These are phyloP conservation scores for Phytophthora brassicae DNA, from an alignment of 352 stramenopile genomes.

Conservation along the genomic window DNA sequence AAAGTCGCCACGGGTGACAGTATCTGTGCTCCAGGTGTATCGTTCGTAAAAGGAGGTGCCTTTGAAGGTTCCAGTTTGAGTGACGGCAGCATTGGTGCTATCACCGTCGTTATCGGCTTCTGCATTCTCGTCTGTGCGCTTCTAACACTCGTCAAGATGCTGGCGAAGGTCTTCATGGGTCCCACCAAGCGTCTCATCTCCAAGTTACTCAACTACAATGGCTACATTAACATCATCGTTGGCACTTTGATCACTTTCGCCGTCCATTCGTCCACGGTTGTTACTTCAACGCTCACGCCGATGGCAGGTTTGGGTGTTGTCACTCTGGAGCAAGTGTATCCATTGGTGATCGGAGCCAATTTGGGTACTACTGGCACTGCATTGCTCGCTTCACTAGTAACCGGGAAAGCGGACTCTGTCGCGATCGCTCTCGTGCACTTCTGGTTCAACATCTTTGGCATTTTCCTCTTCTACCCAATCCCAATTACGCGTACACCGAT, in stretches of 20 bases:
- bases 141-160: conserved; percentile 50
- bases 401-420: conserved; percentile 70
- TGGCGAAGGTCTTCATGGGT: conserved; percentile 74
- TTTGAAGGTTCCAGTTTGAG: conserved; percentile 40
- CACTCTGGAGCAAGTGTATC: conserved; percentile 88
- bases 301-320: conserved; percentile 89
- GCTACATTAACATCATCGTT: conserved; percentile 88
- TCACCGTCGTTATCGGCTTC: conserved; percentile 50
- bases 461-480: conserved; percentile 92
- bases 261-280: conserved; percentile 91
- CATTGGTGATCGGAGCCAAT: conserved; percentile 91
- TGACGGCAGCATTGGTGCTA: conserved; percentile 47
- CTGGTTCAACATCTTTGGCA: conserved; percentile 91
- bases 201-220: conserved; percentile 89
- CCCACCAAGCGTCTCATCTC: conserved; percentile 84
- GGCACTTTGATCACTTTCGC: conserved; percentile 83
- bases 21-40: conserved; percentile 24
- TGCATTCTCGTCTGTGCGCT: conserved; percentile 50
- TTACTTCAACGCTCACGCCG: conserved; percentile 88
- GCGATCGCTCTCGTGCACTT: conserved; percentile 91
- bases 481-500: conserved; percentile 83
- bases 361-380: conserved; percentile 90
- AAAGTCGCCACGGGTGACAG: conserved; percentile 34
- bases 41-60: conserved; percentile 41
- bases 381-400: conserved; percentile 87